Percentiles rank a stretch among this genome's conserved stretches.
These are phyloP conservation scores for Diaporthe batatas DNA, from an alignment of 2,329 filamentous ascomycete species.

Conservation along the genomic window DNA sequence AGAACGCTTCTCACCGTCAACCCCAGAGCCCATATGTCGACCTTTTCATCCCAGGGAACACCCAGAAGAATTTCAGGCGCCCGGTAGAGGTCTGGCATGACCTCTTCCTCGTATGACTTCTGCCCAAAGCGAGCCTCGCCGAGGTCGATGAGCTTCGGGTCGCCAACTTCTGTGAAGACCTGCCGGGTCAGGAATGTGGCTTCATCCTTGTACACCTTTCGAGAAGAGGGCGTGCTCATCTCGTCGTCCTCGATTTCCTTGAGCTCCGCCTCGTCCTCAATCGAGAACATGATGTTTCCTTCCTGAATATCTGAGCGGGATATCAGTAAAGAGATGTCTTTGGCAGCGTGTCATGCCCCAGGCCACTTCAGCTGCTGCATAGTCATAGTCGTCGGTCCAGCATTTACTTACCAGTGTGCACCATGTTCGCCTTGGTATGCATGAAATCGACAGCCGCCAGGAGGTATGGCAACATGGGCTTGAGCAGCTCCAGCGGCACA, in stretches of 20 bases:
- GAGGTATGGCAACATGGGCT: not conserved
- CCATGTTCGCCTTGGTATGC: constrained; percentile 6
- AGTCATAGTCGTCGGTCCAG: not conserved
- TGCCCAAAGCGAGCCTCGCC: not conserved
- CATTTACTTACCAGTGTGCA: not conserved
- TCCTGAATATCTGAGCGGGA: not conserved
- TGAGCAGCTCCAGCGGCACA: not conserved
- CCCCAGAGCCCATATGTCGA: constrained; percentile 6
- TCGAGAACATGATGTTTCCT: constrained; percentile 10
- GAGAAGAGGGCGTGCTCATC: not conserved
- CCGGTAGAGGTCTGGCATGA: constrained; percentile 8
- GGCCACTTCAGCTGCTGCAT: no score
- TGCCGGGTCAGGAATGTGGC: not conserved
- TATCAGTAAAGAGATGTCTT: not conserved
- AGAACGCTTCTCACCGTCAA: not conserved
- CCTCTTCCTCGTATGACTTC: not conserved
- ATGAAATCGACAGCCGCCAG: not conserved
- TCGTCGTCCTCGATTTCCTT: not conserved
- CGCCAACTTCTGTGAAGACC: not conserved
- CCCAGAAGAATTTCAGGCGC: constrained; percentile 1
- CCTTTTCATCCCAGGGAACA: not conserved
- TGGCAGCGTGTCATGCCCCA: not conserved
- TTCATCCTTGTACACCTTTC: not conserved
- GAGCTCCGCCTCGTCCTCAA: not conserved
- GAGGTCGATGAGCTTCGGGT: not conserved